Evolutionary conservation across 2,329 filamentous ascomycete species (phyloP).

Genomic region (Trichoderma gracile): DNA sequence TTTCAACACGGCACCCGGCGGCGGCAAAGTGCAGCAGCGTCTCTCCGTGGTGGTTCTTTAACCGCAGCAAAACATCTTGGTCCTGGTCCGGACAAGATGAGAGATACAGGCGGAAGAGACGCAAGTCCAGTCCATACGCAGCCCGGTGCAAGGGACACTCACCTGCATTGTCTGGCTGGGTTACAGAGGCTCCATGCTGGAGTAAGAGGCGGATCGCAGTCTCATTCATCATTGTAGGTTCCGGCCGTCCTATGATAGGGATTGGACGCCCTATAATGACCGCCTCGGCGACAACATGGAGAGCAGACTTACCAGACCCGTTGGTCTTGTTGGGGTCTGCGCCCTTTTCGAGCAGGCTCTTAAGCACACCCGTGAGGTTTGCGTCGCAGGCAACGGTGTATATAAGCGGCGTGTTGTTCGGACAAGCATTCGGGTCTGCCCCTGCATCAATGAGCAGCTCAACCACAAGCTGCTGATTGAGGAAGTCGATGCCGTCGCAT

Average conservation of each 20-base stretch:
- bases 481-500: slow-evolving; percentile 25
- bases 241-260: not conserved
- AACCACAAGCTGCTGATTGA: slow-evolving; percentile 30
- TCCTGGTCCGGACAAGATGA: slow-evolving; percentile 8
- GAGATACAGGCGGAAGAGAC: slow-evolving; percentile 31
- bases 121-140: slow-evolving; percentile 27
- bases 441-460: slow-evolving; percentile 30
- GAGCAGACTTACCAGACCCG: slow-evolving; percentile 27
- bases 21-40: slow-evolving; percentile 36
- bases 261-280: not conserved
- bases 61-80: slow-evolving; percentile 16
- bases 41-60: slow-evolving; percentile 31
- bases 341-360: slow-evolving; percentile 33
- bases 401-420: slow-evolving; percentile 10
- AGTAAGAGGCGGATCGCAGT: slow-evolving; percentile 30
- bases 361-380: slow-evolving; percentile 29
- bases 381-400: slow-evolving; percentile 11
- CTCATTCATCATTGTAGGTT: slow-evolving; percentile 17
- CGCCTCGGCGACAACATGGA: slow-evolving; percentile 30
- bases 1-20: slow-evolving; percentile 30
- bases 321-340: slow-evolving; percentile 30
- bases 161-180: slow-evolving; percentile 28
- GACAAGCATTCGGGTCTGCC: slow-evolving; percentile 28
- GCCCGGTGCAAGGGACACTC: slow-evolving; percentile 32
- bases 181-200: slow-evolving; percentile 29